Base-by-base conservation (phyloP, 2,329 filamentous ascomycete genomes). In the Aspergillus sp. region DNA sequence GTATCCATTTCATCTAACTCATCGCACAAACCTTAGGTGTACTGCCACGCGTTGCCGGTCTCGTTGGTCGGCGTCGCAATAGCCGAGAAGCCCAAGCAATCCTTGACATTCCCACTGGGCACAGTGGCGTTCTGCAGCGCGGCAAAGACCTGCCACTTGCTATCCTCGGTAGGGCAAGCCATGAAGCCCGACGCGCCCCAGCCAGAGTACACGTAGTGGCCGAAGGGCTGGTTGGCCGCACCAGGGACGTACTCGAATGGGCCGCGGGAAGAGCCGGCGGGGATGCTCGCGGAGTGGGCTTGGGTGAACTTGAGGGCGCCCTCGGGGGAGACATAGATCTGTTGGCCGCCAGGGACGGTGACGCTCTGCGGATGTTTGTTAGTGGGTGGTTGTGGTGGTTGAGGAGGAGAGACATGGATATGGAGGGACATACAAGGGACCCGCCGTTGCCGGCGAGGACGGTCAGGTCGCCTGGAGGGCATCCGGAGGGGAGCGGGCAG, bases 261-360 rank as follows among this genome's bases (percentile, higher is more conserved):
- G 1, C 81, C 82, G 17, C 76, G 57, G 43, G 81, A 72, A 7
- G 85, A 82, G 9, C 85, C 86, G 0, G 74, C 64, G 0, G 87
- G 86, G 5, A 83, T 82, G 59, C 69, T 76, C 2, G 73, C 75
- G 0, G 85, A 87, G 76, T 89, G 86, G 0, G 87, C 81, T 46
- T 74, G 69, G 0, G 86, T 86, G 76, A 85, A 90, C 61, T 80
- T 80, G 59, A 90, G 72, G 9, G 80, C 77, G 6, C 87, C 88
- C 28, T 80, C 73, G 3, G 82, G 77, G 3, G 76, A 78, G 60
- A 90, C 80, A 72, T 86, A 90, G 67, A 89, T 80, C 60, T 81
- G 75, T 68, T 91, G 87, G 28, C 88, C 88, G 30, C 87, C 87
- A 5, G 87, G 87, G 4, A 89, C 87, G 31, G 81, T 71, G 34